These are phyloP conservation scores for Symbiodinium pilosum DNA, from an alignment of 73 alveolate species.

Conservation along the genomic window DNA sequence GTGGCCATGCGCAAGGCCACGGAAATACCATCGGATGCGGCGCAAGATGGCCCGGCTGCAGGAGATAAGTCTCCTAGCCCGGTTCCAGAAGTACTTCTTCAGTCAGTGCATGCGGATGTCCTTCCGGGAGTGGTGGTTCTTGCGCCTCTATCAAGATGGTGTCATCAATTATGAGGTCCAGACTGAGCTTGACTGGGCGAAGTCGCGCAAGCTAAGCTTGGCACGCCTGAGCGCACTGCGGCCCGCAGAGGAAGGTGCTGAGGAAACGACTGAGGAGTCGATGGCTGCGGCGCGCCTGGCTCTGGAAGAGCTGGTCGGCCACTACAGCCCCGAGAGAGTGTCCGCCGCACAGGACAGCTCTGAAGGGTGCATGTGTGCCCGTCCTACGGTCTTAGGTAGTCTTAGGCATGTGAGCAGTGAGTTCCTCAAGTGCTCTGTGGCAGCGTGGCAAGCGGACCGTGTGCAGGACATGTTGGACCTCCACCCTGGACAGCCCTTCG, in stretches of 20 bases:
- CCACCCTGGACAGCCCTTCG: background rate
- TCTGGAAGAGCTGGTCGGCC: background rate
- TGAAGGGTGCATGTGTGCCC: background rate
- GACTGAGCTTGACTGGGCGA: constrained; percentile 5
- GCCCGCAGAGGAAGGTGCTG: too few species aligned
- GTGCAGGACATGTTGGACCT: background rate
- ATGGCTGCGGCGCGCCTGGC: background rate
- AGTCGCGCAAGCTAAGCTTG: background rate
- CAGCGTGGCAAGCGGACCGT: too few species aligned
- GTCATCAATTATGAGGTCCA: background rate
- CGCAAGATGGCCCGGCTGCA: background rate
- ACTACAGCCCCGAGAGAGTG: constrained; percentile 19
- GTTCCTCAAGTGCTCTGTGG: too few species aligned
- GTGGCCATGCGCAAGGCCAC: background rate
- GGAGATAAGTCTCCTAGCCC: background rate
- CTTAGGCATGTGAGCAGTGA: too few species aligned
- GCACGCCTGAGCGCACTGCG: too few species aligned
- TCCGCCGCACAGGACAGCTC: constrained; percentile 7
- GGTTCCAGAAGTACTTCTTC: background rate
- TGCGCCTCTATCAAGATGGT: background rate
- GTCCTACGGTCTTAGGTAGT: too few species aligned
- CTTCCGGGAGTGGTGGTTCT: background rate
- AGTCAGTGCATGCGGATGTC: background rate
- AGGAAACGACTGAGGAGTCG: too few species aligned
- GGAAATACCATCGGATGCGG: constrained; percentile 38